phyloP scores from a whole-genome alignment of 2,329 filamentous ascomycete species.

The Fusarium udum region DNA sequence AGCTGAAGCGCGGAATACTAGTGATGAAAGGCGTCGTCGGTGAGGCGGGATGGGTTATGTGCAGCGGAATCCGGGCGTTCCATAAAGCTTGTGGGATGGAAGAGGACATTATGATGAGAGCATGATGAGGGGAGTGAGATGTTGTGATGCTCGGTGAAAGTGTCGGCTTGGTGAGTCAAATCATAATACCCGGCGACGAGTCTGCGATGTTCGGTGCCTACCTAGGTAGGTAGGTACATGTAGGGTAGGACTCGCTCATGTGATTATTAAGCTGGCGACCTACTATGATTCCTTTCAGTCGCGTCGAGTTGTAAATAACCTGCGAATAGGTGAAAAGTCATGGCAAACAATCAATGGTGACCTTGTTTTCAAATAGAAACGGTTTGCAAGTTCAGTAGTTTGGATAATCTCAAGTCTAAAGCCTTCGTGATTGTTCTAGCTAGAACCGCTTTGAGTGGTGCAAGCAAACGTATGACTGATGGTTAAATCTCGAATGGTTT shows the following conservation, averaged over 20 bases:
- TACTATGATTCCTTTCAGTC: background rate
- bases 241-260: slow-evolving; percentile 8
- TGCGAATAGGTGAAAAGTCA: background rate
- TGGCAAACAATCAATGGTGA: background rate
- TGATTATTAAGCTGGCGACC: slow-evolving; percentile 18
- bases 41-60: slow-evolving; percentile 61
- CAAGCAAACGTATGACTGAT: too few relatives aligned
- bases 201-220: background rate
- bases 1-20: slow-evolving; percentile 66
- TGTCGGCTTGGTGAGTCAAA: slow-evolving; percentile 1
- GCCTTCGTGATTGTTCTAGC: background rate
- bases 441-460: too few relatives aligned
- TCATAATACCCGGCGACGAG: background rate
- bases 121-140: slow-evolving; percentile 24
- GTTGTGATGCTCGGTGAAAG: background rate
- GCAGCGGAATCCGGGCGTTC: slow-evolving; percentile 63
- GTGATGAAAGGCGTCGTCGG: slow-evolving; percentile 62
- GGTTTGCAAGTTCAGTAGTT: background rate
- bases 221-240: background rate
- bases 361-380: background rate
- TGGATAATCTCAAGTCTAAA: background rate
- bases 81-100: slow-evolving; percentile 61
- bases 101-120: slow-evolving; percentile 39
- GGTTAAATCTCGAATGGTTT: background rate
- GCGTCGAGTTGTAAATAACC: background rate